Evolutionary conservation across 2,329 filamentous ascomycete genomes (phyloP), one percentile per base, ranked within the genome.

Genomic region (Mycocentrospora acerina): DNA sequence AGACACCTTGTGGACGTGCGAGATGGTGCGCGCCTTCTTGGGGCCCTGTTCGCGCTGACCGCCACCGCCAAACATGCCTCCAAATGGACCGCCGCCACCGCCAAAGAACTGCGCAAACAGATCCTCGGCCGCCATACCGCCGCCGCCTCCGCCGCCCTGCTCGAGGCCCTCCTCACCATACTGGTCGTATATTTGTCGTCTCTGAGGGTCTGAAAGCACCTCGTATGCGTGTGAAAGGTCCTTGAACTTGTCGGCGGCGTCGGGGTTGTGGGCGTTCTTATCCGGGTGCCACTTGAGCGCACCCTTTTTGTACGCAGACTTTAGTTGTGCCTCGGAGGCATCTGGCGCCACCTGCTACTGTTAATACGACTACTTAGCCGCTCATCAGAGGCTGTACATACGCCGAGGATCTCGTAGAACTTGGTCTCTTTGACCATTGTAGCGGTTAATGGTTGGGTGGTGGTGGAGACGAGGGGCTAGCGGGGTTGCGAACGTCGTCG

Each of bases 51-150:
- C 83, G 58, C 84, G 82, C 79, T 88, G 87, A 55, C 86, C 85
- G 57, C 55, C 55, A 43, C 85, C 84, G 42, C 59, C 58, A 34
- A 70, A 67, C 61, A 88, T 79, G 51, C 73, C 78, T 36, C 80
- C 80, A 51, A 89, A 87, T 46, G 84, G 84, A 39, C 82, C 83
- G 47, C 71, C 73, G 38, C 83, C 82, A 49, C 77, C 82, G 53
- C 89, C 89, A 64, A 97, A 97, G 83, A 97, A 97, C 73, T 96
- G 90, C 29, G 90, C 88, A 66, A 97, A 96, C 48, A 97, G 78
- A 56, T 97, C 91, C 71, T 97, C 93, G 15, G 91, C 91, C 55
- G 88, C 89, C 89, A 96, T 96, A 64, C 90, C 90, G 43, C 78
- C 85, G 44, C 81, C 86, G 31, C 42, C 42, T 37, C 77, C 87